Evolutionary conservation across 208 protist genomes (phyloP).

Genomic region (Leishmania aethiopica): DNA sequence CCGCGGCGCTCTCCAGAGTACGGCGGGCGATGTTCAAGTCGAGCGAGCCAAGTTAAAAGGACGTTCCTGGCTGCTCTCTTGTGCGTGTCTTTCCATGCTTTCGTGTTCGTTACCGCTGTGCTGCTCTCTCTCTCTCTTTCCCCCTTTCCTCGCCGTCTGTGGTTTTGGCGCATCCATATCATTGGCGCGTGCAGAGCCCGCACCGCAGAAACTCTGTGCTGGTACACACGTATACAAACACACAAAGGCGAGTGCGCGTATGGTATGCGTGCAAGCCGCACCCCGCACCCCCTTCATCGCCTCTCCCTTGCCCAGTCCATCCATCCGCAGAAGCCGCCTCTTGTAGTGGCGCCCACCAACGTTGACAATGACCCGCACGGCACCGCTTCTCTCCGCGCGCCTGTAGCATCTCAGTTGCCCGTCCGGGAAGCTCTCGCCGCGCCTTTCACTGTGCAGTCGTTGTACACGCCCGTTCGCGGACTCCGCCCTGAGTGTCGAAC

Average conservation of each 20-base stretch:
- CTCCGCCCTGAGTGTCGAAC: background rate
- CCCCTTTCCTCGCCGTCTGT: background rate
- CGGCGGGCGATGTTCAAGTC: background rate
- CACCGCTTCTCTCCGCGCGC: background rate
- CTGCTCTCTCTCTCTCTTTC: background rate
- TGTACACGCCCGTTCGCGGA: conserved; percentile 1
- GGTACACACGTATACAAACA: background rate
- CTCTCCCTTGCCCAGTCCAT: background rate
- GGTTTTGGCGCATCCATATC: background rate
- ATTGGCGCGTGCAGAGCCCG: background rate
- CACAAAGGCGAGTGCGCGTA: background rate
- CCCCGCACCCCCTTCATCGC: background rate
- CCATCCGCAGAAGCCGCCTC: background rate
- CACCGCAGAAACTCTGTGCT: background rate
- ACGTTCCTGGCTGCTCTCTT: background rate
- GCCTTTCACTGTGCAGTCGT: background rate
- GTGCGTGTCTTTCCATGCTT: background rate
- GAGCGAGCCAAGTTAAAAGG: background rate
- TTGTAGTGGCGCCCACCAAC: background rate
- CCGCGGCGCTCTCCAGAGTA: background rate
- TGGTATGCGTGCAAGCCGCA: background rate
- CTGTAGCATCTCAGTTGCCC: background rate
- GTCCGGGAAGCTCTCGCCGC: background rate
- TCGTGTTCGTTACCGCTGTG: background rate
- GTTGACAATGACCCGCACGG: background rate